Base-by-base conservation (phyloP, 169 alveolate genomes). In the Miamiensis avidus region DNA sequence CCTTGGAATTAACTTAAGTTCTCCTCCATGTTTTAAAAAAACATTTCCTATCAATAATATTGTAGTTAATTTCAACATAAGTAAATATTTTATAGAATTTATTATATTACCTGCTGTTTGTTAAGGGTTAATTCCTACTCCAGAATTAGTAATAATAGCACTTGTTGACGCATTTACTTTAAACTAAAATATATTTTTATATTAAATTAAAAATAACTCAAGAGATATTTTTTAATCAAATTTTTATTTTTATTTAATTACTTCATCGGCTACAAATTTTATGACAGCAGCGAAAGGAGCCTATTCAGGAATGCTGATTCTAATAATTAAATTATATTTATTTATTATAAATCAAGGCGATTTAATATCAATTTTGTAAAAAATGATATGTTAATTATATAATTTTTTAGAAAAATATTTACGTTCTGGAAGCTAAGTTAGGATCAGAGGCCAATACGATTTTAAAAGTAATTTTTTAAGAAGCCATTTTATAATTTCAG, bases 211-310 rank as follows among this genome's bases (percentile, higher is more conserved):
- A 15, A 73, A 29, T 6, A n/a, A 73, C 15, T 73, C 1, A 15
- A n/a, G 26, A 73, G 1, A n/a, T 4, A 73, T 73, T 31, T 27
- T 32, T 34, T 0, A 73, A 73, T 73, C 6, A n/a, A 73, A 73
- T n/a, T n/a, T 1, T n/a, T 73, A 73, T 29, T 15, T 73, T n/a
- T 4, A 82, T 33, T 32, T 29, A 20, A 20, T 1, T 76, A 78
- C 92, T 75, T 94, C 90, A 76, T 97, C 98, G 31, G 98, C 98
- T 27, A 95, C 96, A 78, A 93, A 97, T 92, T 95, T 95, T 31
- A 97, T 92, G 31, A 95, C 97, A 0, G 99, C 98, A 34, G 96
- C 91, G 87, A 97, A 97, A 16, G 99, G 99, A 29, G 98, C 98
- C 65, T 91, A 94, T 83, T 97, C 98, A 29, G 98, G 98, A 1